A percentile compares a stretch with the other conserved stretches of the same genome.
phyloP scores from a whole-genome alignment of 352 stramenopile genomes.

The Saprolegnia parasitica region DNA sequence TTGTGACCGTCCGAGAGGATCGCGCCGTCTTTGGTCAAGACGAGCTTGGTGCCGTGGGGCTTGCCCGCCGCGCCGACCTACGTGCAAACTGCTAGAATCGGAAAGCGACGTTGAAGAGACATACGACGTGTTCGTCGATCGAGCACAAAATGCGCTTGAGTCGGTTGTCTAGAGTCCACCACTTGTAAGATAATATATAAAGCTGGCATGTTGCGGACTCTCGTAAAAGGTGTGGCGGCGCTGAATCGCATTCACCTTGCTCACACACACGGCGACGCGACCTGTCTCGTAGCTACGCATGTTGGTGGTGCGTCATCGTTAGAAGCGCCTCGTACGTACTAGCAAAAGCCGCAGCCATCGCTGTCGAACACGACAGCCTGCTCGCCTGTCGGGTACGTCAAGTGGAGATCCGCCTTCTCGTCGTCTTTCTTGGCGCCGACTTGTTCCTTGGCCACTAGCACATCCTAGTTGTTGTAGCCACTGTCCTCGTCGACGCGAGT shows the following conservation, averaged over 20 bases:
- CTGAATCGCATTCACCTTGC: constrained; percentile 65
- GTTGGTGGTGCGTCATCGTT: too few species aligned
- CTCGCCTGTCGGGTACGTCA: constrained; percentile 45
- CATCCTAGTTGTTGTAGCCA: background rate
- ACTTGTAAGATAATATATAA: background rate
- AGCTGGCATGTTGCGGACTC: background rate
- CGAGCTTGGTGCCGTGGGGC: constrained; percentile 50
- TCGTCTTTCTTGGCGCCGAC: background rate
- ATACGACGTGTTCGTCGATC: constrained; percentile 63
- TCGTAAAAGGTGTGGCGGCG: constrained; percentile 62
- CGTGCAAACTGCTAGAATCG: too few species aligned
- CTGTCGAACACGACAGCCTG: constrained; percentile 52
- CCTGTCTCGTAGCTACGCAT: constrained; percentile 60
- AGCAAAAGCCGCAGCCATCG: constrained; percentile 63
- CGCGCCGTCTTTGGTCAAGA: constrained; percentile 60
- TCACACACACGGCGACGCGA: constrained; percentile 61
- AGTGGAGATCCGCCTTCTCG: constrained; percentile 7
- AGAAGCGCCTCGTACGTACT: too few species aligned
- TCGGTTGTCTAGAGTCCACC: constrained; percentile 39
- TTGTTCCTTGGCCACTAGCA: constrained; percentile 24
- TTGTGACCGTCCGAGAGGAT: constrained; percentile 50
- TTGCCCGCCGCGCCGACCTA: constrained; percentile 56
- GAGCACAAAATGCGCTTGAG: constrained; percentile 51
- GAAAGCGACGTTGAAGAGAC: constrained; percentile 9
- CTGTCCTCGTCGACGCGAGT: background rate